Conservation (phyloP, 768 basidiomycete species). For the Mycena indigotica region DNA sequence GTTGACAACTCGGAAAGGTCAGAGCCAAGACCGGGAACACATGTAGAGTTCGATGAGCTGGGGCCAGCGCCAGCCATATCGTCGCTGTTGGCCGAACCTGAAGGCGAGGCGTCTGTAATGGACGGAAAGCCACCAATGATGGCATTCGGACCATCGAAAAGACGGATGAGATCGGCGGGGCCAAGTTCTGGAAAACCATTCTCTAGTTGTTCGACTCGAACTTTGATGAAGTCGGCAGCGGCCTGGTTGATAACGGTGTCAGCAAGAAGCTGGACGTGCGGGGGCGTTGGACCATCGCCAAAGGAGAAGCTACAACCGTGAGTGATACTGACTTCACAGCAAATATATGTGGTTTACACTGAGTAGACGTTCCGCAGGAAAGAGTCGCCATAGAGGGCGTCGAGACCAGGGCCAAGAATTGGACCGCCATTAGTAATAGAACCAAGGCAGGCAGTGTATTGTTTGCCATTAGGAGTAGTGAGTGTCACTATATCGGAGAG, state of each 20-base stretch:
- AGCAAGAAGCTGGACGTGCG: constrained; percentile 45
- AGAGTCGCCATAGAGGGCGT: constrained; percentile 44
- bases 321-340: background rate
- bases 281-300: constrained; percentile 36
- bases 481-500: constrained; percentile 35
- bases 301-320: constrained; percentile 41
- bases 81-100: background rate
- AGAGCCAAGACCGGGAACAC: background rate
- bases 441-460: constrained; percentile 42
- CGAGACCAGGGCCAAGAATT: constrained; percentile 31
- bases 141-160: constrained; percentile 16
- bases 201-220: constrained; percentile 31
- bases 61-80: background rate
- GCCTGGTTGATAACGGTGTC: constrained; percentile 38
- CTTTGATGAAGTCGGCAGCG: constrained; percentile 30
- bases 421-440: constrained; percentile 34
- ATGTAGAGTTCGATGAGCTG: background rate
- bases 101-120: background rate
- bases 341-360: constrained; percentile 32
- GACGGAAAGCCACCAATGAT: too few relatives aligned
- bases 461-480: constrained; percentile 27
- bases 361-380: constrained; percentile 51
- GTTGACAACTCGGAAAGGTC: background rate
- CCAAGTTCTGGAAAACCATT: constrained; percentile 29
- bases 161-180: constrained; percentile 25